A percentile compares a stretch with the other conserved stretches of the same genome.
phyloP scores from a whole-genome alignment of 768 basidiomycete species.

The Psilocybe azurescens region DNA sequence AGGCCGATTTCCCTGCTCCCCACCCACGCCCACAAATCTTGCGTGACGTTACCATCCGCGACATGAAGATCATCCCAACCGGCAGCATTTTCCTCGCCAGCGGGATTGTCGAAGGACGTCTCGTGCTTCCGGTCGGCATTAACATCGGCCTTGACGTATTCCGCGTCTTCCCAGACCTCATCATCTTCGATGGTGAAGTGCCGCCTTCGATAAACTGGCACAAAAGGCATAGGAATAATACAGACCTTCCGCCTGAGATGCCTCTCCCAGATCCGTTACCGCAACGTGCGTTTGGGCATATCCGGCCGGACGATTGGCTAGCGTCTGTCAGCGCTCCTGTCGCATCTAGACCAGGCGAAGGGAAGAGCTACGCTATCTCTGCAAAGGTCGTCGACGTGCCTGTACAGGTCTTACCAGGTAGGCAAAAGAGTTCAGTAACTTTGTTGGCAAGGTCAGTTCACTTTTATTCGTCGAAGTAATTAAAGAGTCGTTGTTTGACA shows the following conservation, averaged over 20 bases:
- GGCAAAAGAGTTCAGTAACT: slow-evolving; percentile 76
- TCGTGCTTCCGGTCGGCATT: slow-evolving; percentile 75
- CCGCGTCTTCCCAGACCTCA: slow-evolving; percentile 73
- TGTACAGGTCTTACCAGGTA: slow-evolving; percentile 76
- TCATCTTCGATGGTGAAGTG: slow-evolving; percentile 78
- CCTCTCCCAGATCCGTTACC: slow-evolving; percentile 73
- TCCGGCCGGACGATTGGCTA: slow-evolving; percentile 76
- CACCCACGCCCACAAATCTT: slow-evolving; percentile 68
- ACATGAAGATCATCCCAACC: slow-evolving; percentile 62
- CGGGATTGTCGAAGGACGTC: slow-evolving; percentile 66
- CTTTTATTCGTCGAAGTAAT: not conserved
- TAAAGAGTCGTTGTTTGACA: not conserved
- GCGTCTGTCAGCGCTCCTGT: slow-evolving; percentile 44
- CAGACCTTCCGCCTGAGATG: slow-evolving; percentile 42
- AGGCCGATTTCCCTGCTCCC: slow-evolving; percentile 69
- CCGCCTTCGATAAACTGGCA: slow-evolving; percentile 29
- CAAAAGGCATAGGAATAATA: slow-evolving; percentile 4
- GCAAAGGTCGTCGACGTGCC: slow-evolving; percentile 78
- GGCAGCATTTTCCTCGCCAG: slow-evolving; percentile 63
- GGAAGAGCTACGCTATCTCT: slow-evolving; percentile 59
- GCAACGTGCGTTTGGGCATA: slow-evolving; percentile 74
- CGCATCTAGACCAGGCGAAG: slow-evolving; percentile 51
- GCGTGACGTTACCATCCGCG: slow-evolving; percentile 71
- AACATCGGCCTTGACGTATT: slow-evolving; percentile 66
- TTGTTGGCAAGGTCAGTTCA: slow-evolving; percentile 70